Percentiles rank a stretch among this genome's conserved stretches.
Evolutionary conservation across 2,329 filamentous ascomycete genomes (phyloP).

Genomic region (Fusarium pseudograminearum): DNA sequence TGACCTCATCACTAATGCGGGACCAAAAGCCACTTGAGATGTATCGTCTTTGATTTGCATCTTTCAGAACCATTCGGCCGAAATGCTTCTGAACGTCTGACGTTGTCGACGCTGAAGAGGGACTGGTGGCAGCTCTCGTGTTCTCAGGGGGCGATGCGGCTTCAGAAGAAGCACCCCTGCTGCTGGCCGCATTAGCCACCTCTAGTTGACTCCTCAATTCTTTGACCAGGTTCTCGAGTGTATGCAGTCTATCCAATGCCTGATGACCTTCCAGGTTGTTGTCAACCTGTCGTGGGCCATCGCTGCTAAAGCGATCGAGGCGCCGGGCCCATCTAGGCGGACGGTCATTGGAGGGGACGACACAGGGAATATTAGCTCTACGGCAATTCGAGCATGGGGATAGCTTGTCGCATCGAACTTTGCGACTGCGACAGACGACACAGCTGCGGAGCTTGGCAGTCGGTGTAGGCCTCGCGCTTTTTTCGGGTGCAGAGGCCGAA

Average conservation of each 20-base stretch:
- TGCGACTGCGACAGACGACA: conserved; percentile 64
- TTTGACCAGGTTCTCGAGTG: conserved; percentile 64
- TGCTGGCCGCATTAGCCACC: conserved; percentile 53
- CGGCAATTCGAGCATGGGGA: conserved; percentile 69
- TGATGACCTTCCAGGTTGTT: conserved; percentile 49
- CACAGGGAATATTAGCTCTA: conserved; percentile 64
- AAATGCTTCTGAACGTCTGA: conserved; percentile 56
- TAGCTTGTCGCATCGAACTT: conserved; percentile 69
- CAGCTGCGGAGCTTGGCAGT: conserved; percentile 59
- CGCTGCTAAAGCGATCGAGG: conserved; percentile 56
- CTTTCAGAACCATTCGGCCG: conserved; percentile 61
- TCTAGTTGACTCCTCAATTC: conserved; percentile 61
- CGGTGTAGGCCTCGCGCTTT: conserved; percentile 37
- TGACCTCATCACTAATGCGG: conserved; percentile 66
- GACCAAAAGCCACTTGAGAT: conserved; percentile 68
- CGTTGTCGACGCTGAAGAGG: conserved; percentile 25
- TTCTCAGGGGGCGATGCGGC: conserved; percentile 46
- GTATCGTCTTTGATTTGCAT: conserved; percentile 59
- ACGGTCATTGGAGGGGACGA: conserved; percentile 62
- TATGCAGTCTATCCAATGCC: conserved; percentile 63
- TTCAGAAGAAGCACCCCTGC: conserved; percentile 46
- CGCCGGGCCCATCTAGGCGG: conserved; percentile 67
- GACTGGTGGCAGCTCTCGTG: conserved; percentile 28
- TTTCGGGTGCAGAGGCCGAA: conserved; percentile 42
- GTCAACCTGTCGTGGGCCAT: conserved; percentile 25